Base-by-base conservation (phyloP, 2,329 filamentous ascomycete species). In the Trichoderma guizhouense region DNA sequence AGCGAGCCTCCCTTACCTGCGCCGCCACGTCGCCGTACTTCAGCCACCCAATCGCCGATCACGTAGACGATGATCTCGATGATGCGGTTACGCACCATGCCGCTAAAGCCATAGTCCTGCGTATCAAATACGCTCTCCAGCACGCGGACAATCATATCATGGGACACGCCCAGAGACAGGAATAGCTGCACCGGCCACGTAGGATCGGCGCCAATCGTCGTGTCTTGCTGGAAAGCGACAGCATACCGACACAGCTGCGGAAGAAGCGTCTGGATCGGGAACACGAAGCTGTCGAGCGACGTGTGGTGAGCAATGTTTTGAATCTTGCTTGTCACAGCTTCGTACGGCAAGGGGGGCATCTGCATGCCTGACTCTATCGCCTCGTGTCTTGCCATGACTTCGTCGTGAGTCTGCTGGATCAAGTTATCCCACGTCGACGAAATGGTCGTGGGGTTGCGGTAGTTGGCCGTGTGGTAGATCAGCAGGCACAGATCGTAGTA, bases 401-500 rank as follows among this genome's bases (percentile, higher is more conserved):
- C 86, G 32, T 86, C 82, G 78, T 95, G 92, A 7, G 90, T 89
- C 74, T 91, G 87, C 72, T 93, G 88, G 73, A 99, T 90, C 24
- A 98, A 86, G 76, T 91, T 91, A 78, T 90, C 87, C 96, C 96
- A 99, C 4, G 94, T 97, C 53, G 91, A 87, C 69, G 88, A 87
- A 77, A 99, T 96, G 74, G 96, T 93, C 55, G 93, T 90, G 2
- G 93, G 87, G 77, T 95, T 97, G 76, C 95, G 92, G 84, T 97
- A 93, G 81, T 98, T 94, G 60, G 95, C 95, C 1, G 92, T 89
- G 80, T 97, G 92, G 84, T 95, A 98, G 78, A 99, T 97, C 72
- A 95, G 87, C 9, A 99, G 88, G 79, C 93, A 97, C 65, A 99
- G 88, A 79, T 98, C 96, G 82, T 94, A 95, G 85, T 99, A 99